These are phyloP conservation scores for Cercophora sp. DNA, from an alignment of 495 filamentous ascomycete species.

Conservation along the genomic window DNA sequence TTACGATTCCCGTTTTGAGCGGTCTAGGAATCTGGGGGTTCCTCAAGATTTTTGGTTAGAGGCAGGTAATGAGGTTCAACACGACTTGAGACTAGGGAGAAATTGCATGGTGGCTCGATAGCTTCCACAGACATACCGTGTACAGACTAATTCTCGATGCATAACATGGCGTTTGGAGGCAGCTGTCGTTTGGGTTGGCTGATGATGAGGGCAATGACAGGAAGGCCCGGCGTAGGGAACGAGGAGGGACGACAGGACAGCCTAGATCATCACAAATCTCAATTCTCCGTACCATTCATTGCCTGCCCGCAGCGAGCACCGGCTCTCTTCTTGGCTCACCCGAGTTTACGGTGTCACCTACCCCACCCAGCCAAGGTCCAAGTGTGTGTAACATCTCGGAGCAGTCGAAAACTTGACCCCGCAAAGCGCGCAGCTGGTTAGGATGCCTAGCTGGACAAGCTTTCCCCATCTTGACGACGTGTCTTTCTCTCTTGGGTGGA, in stretches of 20 bases:
- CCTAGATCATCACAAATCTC: slow-evolving; percentile 1
- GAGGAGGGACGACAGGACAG: background rate
- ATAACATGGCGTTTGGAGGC: slow-evolving; percentile 1
- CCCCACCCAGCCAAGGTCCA: background rate
- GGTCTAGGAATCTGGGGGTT: slow-evolving; percentile 90
- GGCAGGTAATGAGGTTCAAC: background rate
- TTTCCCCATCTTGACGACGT: too few species aligned
- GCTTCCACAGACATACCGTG: background rate
- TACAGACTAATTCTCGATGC: slow-evolving; percentile 6
- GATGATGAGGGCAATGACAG: background rate
- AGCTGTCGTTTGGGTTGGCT: background rate
- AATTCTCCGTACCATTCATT: background rate
- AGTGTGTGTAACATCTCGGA: slow-evolving; percentile 6
- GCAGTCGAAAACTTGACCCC: background rate
- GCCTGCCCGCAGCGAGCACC: background rate
- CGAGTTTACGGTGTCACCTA: slow-evolving; percentile 5
- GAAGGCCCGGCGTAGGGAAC: background rate
- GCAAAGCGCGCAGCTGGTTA: background rate
- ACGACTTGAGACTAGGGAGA: background rate
- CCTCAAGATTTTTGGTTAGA: slow-evolving; percentile 79
- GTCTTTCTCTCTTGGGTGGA: too few species aligned
- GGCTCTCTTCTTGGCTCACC: background rate
- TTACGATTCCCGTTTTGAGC: slow-evolving; percentile 91
- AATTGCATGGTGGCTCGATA: background rate
- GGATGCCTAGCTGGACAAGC: slow-evolving; percentile 1